Evolutionary conservation across 2,329 filamentous ascomycete species (phyloP).

Genomic region (Hypoxylon sp.): DNA sequence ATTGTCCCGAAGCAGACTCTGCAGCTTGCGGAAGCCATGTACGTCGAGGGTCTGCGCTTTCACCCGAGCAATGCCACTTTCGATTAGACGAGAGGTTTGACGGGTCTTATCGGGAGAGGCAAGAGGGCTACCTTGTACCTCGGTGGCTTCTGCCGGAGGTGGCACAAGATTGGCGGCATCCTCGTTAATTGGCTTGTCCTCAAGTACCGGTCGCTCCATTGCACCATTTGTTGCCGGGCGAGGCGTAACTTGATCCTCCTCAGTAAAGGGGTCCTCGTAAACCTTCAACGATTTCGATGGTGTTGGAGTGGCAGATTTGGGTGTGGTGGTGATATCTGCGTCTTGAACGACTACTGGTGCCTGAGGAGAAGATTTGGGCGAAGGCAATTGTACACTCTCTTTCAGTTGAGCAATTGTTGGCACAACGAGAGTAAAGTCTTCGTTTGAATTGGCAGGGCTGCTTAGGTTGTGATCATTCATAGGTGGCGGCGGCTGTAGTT

Average conservation of each 20-base stretch:
- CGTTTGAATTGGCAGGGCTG: conserved; percentile 65
- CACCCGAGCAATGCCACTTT: conserved; percentile 82
- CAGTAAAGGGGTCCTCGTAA: conserved; percentile 74
- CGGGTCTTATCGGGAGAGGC: conserved; percentile 67
- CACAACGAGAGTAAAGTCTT: conserved; percentile 68
- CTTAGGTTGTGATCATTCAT: conserved; percentile 45
- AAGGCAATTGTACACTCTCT: conserved; percentile 44
- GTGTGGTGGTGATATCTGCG: conserved; percentile 28
- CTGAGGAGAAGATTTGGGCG: conserved; percentile 49
- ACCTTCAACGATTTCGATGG: conserved; percentile 65
- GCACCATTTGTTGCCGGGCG: conserved; percentile 60
- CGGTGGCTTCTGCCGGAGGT: conserved; percentile 40
- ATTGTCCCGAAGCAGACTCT: conserved; percentile 79
- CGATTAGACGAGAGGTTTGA: conserved; percentile 74
- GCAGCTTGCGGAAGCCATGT: conserved; percentile 83
- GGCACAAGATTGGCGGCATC: conserved; percentile 59
- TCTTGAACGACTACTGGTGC: conserved; percentile 53
- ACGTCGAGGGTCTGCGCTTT: conserved; percentile 81
- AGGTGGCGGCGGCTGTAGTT: conserved; percentile 23
- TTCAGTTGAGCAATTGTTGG: conserved; percentile 61
- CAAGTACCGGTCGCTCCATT: conserved; percentile 64
- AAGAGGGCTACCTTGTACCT: conserved; percentile 43
- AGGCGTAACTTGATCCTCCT: conserved; percentile 63
- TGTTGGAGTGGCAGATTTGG: conserved; percentile 46
- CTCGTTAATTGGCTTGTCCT: conserved; percentile 73